Conservation (phyloP, 495 filamentous ascomycete species). For the Parathielavia hyrcaniae region DNA sequence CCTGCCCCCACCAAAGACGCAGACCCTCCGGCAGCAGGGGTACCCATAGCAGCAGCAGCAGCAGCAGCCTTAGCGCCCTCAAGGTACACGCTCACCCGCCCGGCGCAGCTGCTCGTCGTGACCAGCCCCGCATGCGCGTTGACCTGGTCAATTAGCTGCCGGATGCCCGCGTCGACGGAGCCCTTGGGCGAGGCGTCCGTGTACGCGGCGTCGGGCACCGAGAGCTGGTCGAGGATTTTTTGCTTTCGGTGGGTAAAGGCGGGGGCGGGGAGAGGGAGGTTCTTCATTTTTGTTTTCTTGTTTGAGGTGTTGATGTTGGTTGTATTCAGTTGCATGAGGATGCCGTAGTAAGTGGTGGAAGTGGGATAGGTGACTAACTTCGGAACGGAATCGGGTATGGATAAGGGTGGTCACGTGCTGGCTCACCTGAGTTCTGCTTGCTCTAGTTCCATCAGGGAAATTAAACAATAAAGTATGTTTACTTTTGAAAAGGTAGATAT, state of each 20-base stretch:
- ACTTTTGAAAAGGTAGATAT: too few species aligned
- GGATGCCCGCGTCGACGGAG: conserved; percentile 68
- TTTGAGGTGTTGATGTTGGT: too few species aligned
- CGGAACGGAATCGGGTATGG: too few species aligned
- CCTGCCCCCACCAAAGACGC: background rate
- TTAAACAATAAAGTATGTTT: too few species aligned
- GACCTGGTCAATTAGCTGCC: conserved; percentile 66
- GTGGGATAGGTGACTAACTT: too few species aligned
- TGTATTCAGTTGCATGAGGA: too few species aligned
- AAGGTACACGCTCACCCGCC: conserved; percentile 75
- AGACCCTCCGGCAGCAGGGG: background rate
- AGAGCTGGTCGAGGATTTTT: conserved; percentile 59
- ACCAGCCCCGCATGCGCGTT: conserved; percentile 68
- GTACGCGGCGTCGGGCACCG: conserved; percentile 58
- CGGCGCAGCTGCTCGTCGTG: conserved; percentile 88
- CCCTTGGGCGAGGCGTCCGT: conserved; percentile 81
- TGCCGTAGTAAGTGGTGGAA: too few species aligned
- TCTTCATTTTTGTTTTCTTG: background rate
- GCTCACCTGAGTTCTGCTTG: too few species aligned
- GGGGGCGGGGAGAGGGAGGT: background rate
- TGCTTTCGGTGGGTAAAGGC: conserved; percentile 56
- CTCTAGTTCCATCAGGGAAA: too few species aligned
- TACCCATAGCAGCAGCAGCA: background rate
- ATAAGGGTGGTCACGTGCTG: too few species aligned
- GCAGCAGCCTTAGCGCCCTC: conserved; percentile 55